Evolutionary conservation across 305 asterid species (phyloP), one percentile per base, ranked within the genome.

Genomic region (Solanum hybrid): DNA sequence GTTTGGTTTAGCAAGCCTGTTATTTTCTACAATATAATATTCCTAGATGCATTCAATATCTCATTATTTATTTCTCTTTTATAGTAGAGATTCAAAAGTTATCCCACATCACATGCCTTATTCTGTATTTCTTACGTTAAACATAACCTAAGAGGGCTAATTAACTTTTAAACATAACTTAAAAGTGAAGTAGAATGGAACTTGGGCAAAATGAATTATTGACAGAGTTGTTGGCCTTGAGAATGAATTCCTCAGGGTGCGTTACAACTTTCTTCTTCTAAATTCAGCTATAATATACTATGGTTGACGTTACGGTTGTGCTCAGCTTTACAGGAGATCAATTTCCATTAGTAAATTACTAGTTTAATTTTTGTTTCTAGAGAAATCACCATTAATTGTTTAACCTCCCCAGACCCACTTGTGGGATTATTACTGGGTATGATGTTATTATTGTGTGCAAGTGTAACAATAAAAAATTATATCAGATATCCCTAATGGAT

Each of bases 161-260:
- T 40, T 42, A 42, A 2, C 26, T 42, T 82, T 5, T 82, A 83
- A 42, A 83, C 28, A 9, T 42, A 42, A 39, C 73, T 83, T 83
- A 29, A 42, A 79, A 42, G 73, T 83, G 16, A 28, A 82, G 71
- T 82, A 28, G 71, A 82, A 14, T 42, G 24, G 71, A 82, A 82
- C 87, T 82, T 42, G 87, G 69, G 10, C 24, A 29, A 40, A 42
- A 46, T 46, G 61, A 29, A 42, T 42, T 42, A 0, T 42, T 42
- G 57, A 42, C 57, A n/a, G 2, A 20, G 61, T 13, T 46, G 61
- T 46, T 46, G 61, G 20, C 61, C 61, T 46, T 46, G 0, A 46
- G 61, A 46, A 95, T 94, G 98, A 96, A 88, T 94, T 95, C 91
- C 89, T 96, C 82, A 95, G 93, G 99, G 99, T 97, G 40, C 26